Conservation (phyloP, 495 filamentous ascomycete genomes). For the Penicillium cataractarum region DNA sequence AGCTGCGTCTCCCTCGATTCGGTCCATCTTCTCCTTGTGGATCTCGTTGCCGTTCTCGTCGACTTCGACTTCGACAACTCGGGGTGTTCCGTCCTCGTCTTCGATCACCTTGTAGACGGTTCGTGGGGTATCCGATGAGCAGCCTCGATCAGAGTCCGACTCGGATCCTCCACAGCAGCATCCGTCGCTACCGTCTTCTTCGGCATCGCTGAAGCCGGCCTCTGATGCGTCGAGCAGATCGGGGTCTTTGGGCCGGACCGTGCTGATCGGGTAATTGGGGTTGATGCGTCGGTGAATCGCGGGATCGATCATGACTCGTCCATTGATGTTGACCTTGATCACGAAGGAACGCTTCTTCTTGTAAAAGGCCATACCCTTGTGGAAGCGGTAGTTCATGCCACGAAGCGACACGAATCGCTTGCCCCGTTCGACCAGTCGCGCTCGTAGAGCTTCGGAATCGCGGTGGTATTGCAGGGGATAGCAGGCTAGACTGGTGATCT, state of each 20-base stretch:
- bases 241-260: conserved; percentile 74
- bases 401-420: conserved; percentile 79
- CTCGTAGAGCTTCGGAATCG: conserved; percentile 64
- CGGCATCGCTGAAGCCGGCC: conserved; percentile 41
- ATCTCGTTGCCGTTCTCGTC: conserved; percentile 66
- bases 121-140: conserved; percentile 56
- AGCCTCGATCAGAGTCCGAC: conserved; percentile 50
- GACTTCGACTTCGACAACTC: conserved; percentile 62
- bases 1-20: conserved; percentile 47
- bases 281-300: conserved; percentile 84
- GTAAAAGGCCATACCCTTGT: conserved; percentile 79
- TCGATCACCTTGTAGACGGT: conserved; percentile 68
- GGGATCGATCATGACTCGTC: conserved; percentile 90
- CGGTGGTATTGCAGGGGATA: conserved; percentile 87
- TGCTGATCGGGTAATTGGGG: conserved; percentile 84
- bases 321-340: conserved; percentile 87
- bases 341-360: conserved; percentile 76
- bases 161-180: conserved; percentile 53
- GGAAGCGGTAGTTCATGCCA: conserved; percentile 84
- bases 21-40: conserved; percentile 65
- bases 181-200: conserved; percentile 47
- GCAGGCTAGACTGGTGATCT: conserved; percentile 75
- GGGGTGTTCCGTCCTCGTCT: conserved; percentile 62
- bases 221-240: conserved; percentile 65
- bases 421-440: conserved; percentile 78